Evolutionary conservation across 2,329 filamentous ascomycete genomes (phyloP).

Genomic region (Trichoderma brevicompactum): DNA sequence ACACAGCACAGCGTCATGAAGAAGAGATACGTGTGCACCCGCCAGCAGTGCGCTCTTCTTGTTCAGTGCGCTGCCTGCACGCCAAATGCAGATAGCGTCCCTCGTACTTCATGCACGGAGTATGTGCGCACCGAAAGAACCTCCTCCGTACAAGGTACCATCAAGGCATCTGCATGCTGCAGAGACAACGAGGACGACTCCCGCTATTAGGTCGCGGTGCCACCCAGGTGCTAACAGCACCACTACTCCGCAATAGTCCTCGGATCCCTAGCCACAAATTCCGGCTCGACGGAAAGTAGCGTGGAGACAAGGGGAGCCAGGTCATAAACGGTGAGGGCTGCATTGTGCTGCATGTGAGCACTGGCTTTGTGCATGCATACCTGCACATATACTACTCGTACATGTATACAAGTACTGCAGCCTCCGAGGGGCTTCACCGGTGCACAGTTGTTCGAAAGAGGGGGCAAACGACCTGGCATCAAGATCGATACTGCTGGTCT

Average conservation of each 20-base stretch:
- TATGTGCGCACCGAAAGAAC: too few species aligned
- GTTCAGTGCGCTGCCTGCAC: neutral
- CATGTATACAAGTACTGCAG: neutral
- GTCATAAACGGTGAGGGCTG: conserved; percentile 20
- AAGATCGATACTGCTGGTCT: conserved; percentile 19
- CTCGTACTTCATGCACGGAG: too few species aligned
- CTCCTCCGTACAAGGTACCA: neutral
- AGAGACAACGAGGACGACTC: neutral
- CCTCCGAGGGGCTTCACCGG: neutral
- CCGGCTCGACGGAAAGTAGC: conserved; percentile 28
- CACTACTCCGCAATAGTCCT: conserved; percentile 9
- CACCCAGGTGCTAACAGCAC: conserved; percentile 8
- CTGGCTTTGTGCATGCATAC: conserved; percentile 18
- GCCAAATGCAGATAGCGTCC: too few species aligned
- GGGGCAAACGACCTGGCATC: conserved; percentile 10
- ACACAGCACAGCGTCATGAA: neutral
- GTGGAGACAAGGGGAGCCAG: conserved; percentile 10
- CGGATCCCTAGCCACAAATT: conserved; percentile 13
- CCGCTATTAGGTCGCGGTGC: neutral
- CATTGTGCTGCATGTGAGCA: conserved; percentile 17
- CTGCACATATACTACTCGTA: conserved; percentile 6
- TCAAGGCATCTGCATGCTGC: neutral
- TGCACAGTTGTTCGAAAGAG: neutral
- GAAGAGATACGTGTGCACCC: neutral
- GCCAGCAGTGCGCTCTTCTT: too few species aligned